Conservation (phyloP, 148 eudicot genomes). For the Beta vulgaris region DNA sequence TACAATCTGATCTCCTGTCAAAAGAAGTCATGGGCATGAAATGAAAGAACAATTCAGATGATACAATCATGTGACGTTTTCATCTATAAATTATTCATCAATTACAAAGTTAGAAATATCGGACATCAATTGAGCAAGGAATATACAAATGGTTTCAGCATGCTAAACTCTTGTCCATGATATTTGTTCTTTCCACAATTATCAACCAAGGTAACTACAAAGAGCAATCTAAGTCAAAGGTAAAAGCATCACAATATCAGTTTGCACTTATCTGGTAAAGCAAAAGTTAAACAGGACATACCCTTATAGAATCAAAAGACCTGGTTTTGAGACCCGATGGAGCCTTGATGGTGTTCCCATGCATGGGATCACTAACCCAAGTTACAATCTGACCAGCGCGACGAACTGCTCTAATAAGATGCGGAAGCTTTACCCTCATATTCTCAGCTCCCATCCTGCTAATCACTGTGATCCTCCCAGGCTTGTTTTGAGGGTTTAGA, state of each 20-base stretch:
- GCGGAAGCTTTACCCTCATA: slow-evolving; percentile 70
- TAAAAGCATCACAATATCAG: not conserved
- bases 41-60: not conserved
- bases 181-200: not conserved
- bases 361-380: slow-evolving; percentile 78
- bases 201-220: not conserved
- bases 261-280: not conserved
- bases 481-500: slow-evolving; percentile 67
- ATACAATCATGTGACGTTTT: not conserved
- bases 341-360: slow-evolving; percentile 70
- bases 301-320: slow-evolving; percentile 69
- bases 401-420: slow-evolving; percentile 66
- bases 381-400: slow-evolving; percentile 68
- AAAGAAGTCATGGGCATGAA: not conserved
- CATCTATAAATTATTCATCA: not conserved
- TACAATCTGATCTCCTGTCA: not conserved
- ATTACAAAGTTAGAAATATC: not conserved
- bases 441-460: slow-evolving; percentile 77
- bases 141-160: not conserved
- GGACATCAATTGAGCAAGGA: not conserved
- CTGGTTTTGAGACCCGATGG: slow-evolving; percentile 75
- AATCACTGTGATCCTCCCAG: slow-evolving; percentile 67
- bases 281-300: slow-evolving; percentile 18
- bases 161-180: not conserved
- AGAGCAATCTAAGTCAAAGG: not conserved